Evolutionary conservation across 208 protist species (phyloP).

Genomic region (Trypanosoma scelopori): DNA sequence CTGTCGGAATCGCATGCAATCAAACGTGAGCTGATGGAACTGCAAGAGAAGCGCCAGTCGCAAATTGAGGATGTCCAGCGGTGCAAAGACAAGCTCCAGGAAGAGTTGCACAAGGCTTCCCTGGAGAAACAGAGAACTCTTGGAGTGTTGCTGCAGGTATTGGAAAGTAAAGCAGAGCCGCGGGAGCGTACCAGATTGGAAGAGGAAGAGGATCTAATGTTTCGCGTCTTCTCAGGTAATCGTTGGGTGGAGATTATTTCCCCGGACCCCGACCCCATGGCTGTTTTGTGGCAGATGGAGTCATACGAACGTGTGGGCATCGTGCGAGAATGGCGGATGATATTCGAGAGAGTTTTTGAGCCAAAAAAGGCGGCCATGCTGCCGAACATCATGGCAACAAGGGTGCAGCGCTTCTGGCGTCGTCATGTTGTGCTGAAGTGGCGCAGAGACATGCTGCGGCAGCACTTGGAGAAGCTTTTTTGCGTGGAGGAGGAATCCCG

Average conservation of each 20-base stretch:
- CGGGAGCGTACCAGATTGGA: slow-evolving; percentile 28
- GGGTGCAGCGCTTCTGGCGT: slow-evolving; percentile 27
- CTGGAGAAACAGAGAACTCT: slow-evolving; percentile 13
- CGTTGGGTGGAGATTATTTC: not conserved
- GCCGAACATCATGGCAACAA: slow-evolving; percentile 19
- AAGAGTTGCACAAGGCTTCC: slow-evolving; percentile 4
- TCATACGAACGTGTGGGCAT: slow-evolving; percentile 44
- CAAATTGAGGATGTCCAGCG: slow-evolving; percentile 21
- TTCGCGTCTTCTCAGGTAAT: slow-evolving; percentile 26
- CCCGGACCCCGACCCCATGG: slow-evolving; percentile 25
- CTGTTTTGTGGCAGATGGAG: slow-evolving; percentile 48
- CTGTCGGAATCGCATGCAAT: slow-evolving; percentile 20
- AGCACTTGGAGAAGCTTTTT: slow-evolving; percentile 22
- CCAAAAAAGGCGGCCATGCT: slow-evolving; percentile 27
- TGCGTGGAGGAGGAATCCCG: slow-evolving; percentile 18
- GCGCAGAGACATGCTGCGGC: not conserved
- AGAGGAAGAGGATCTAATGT: slow-evolving; percentile 29
- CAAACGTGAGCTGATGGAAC: slow-evolving; percentile 25
- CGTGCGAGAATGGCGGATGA: slow-evolving; percentile 27
- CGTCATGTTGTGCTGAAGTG: not conserved
- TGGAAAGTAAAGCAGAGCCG: slow-evolving; percentile 30
- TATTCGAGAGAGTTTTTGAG: slow-evolving; percentile 33
- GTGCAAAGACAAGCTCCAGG: slow-evolving; percentile 12
- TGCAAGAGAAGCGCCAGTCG: not conserved
- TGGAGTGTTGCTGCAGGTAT: slow-evolving; percentile 12